Evolutionary conservation across 371 early-diverging fungal genomes (phyloP), one percentile per base, ranked within the genome.

Genomic region (Mucor lusitanicus): DNA sequence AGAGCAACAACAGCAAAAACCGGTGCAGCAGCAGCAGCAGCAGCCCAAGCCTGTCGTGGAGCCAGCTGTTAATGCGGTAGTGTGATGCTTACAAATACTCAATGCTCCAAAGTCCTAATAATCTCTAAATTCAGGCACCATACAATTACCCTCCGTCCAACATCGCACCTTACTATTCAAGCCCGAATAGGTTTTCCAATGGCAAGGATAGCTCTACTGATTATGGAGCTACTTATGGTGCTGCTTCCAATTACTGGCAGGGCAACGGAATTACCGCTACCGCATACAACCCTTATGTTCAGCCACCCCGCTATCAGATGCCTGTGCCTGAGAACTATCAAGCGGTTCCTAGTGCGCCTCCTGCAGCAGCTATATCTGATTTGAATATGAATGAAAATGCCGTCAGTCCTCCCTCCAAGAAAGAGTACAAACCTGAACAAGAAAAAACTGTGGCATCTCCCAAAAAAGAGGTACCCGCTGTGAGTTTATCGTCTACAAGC

Each of bases 271-370:
- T n/a, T n/a, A n/a, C n/a, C 5, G 19, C 44, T 44, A 6, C 44
- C 19, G 17, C 44, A n/a, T 44, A 44, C n/a, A 44, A 19, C 2
- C 44, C 44, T 1, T 44, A 44, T 7, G 1, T 19, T 3, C 53
- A 25, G 3, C 27, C 25, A 30, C 42, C 46, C 12, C 19, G 23
- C 30, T 44, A 8, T 6, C 44, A 42, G 17, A 60, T 60, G 61
- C 30, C 61, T 6, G 61, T 60, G 8, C 44, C 61, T 60, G 61
- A 60, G 15, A 44, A 60, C 27, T 60, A 60, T n/a, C 61, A 44
- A 60, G 11, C 23, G 25, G 15, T 23, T 13, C 19, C 40, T 59
- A 53, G 44, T 44, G 44, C 44, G 6, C 44, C 44, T 19, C 37
- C 44, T 17, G 44, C 44, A 19, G n/a, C 44, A 1, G 19, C 19